Evolutionary conservation across 306 rosid species (phyloP).

Genomic region (Dalbergia oliveri): DNA sequence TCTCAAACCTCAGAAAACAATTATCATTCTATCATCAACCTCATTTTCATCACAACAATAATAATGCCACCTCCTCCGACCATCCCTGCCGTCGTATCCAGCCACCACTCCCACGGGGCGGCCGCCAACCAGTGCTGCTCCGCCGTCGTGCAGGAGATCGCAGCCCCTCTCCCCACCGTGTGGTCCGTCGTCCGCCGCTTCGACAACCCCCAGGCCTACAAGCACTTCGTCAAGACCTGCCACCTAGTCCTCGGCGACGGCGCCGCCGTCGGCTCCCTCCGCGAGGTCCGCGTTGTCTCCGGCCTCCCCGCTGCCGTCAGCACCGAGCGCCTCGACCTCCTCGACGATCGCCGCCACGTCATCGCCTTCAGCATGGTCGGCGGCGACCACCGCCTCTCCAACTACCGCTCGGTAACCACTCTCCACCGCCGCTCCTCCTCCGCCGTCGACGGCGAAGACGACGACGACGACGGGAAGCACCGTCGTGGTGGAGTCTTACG

Average conservation of each 20-base stretch:
- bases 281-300: constrained; percentile 81
- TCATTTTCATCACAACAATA: constrained; percentile 16
- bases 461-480: constrained; percentile 58
- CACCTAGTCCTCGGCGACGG: constrained; percentile 88
- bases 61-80: constrained; percentile 58
- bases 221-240: constrained; percentile 94
- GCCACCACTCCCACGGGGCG: constrained; percentile 65
- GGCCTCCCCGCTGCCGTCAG: constrained; percentile 91
- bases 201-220: constrained; percentile 95
- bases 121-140: constrained; percentile 80
- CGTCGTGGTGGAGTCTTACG: constrained; percentile 89
- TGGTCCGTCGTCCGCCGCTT: constrained; percentile 98
- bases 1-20: not conserved
- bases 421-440: constrained; percentile 63
- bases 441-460: constrained; percentile 43
- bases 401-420: constrained; percentile 87
- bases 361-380: constrained; percentile 93
- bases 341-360: constrained; percentile 91
- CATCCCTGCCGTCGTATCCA: constrained; percentile 69
- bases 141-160: constrained; percentile 80
- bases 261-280: constrained; percentile 80
- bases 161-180: constrained; percentile 80
- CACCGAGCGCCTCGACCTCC: constrained; percentile 93
- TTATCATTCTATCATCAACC: too few species aligned
- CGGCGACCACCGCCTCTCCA: constrained; percentile 88